Conservation (phyloP, 768 basidiomycete genomes). For the Pholiota microspora region DNA sequence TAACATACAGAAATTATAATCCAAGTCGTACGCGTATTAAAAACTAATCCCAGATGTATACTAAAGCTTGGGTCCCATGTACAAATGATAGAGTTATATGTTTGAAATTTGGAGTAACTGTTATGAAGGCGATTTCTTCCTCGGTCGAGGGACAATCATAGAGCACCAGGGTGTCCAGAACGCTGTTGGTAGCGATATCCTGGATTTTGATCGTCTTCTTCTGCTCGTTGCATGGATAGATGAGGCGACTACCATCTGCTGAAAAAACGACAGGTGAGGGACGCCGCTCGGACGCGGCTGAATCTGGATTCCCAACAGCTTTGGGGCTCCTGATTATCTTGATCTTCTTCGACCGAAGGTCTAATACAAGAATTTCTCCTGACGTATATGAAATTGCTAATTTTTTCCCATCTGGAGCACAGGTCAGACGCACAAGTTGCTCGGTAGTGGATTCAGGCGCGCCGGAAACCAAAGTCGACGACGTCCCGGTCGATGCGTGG, state of each 20-base stretch:
- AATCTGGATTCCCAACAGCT: background rate
- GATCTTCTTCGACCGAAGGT: constrained; percentile 6
- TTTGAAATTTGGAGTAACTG: constrained; percentile 6
- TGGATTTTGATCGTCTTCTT: constrained; percentile 6
- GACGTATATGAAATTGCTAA: background rate
- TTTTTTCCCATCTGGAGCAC: constrained; percentile 4
- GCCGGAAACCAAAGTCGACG: background rate
- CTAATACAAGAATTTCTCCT: constrained; percentile 1
- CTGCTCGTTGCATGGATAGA: constrained; percentile 2
- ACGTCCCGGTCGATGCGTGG: background rate
- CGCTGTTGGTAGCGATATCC: constrained; percentile 1
- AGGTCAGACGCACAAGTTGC: background rate
- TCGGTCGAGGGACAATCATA: constrained; percentile 1
- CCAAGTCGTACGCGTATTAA: too few species aligned
- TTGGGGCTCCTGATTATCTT: constrained; percentile 1
- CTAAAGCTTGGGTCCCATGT: background rate
- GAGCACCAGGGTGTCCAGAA: background rate
- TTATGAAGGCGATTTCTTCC: constrained; percentile 1
- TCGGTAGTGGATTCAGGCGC: background rate
- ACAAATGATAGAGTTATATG: constrained; percentile 2
- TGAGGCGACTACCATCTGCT: background rate
- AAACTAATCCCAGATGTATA: constrained; percentile 5
- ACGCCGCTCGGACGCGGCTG: background rate
- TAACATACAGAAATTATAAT: background rate
- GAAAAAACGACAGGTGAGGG: constrained; percentile 4